Conservation (phyloP, 1,139 yeast species). For the Blastobotrys ciferrii region DNA sequence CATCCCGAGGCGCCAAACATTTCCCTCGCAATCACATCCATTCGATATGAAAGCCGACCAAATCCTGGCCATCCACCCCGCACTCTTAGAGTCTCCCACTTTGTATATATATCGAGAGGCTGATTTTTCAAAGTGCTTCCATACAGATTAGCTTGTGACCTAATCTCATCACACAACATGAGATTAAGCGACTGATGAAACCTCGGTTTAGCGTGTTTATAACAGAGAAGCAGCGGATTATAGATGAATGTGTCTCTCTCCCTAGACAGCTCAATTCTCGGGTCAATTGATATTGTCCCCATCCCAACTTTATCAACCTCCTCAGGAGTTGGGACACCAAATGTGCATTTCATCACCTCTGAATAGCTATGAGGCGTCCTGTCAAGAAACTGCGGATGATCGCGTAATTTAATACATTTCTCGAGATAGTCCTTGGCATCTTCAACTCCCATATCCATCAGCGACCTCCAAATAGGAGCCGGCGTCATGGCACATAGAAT, state of each 20-base stretch:
- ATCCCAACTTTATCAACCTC: constrained; percentile 13
- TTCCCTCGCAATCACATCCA: constrained; percentile 14
- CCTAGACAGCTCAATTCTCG: neutral
- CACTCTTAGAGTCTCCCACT: constrained; percentile 12
- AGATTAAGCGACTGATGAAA: no score
- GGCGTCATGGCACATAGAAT: constrained; percentile 15
- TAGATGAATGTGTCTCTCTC: constrained; percentile 3
- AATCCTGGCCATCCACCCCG: constrained; percentile 18
- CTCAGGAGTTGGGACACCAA: constrained; percentile 11
- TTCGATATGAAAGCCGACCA: constrained; percentile 8
- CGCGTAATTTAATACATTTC: constrained; percentile 1
- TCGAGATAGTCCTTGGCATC: constrained; percentile 12
- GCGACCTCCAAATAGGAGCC: constrained; percentile 6
- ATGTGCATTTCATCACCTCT: neutral
- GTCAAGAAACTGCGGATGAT: constrained; percentile 7
- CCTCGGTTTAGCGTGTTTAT: neutral
- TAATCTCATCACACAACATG: constrained; percentile 3
- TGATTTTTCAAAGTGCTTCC: no score
- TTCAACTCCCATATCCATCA: neutral
- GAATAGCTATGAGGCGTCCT: no score
- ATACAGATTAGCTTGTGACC: neutral
- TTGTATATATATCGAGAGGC: neutral
- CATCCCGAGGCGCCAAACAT: constrained; percentile 6
- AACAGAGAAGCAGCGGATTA: constrained; percentile 1
- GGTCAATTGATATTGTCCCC: constrained; percentile 10